Base-by-base conservation (phyloP, 2,329 filamentous ascomycete species). In the Phoma sp. region DNA sequence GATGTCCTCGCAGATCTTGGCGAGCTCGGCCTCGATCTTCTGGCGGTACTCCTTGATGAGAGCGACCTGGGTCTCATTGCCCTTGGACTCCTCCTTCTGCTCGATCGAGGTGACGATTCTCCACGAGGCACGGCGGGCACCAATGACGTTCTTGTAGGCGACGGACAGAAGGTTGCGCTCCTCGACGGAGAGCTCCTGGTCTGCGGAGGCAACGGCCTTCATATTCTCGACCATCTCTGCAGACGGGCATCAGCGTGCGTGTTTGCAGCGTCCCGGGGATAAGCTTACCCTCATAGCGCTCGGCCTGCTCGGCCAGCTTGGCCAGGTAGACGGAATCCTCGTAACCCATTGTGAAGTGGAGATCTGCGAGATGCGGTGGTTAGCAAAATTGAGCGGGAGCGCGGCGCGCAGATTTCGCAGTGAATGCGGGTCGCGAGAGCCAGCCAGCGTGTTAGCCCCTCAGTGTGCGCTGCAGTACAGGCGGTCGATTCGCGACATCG, bases 211-310 rank as follows among this genome's bases (percentile, higher is more conserved):
- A 74, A 97, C 94, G 70, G 91, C 88, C 88, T 97, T 98, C 94
- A 98, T 98, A 88, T 97, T 96, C 85, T 96, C 92, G 70, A 98
- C 94, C 94, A 98, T 97, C 83, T 97, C 94, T 97, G 80, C 55
- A 65, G 22, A 43, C 39, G 47, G 32, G 22, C 27, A 51, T 73
- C 57, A 73, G 65, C 48, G 45, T 37, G 47, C 51, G 13, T 25
- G 22, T 32, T 51, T 39, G 43, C 43, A 32, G 43, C 48, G 32
- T 44, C 44, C 51, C 21, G 29, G 45, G 13, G 33, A 53, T 29
- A 57, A 44, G 48, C 76, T 72, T 74, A 98, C 95, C 95, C 86
- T 99, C 95, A 83, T 99, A 99, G 80, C 95, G 94, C 89, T 99
- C 95, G 81, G 95, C 95, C 88, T 99, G 95, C 89, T 99, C 95